These are phyloP conservation scores for Cercophora scortea DNA, from an alignment of 495 filamentous ascomycete genomes.

Conservation along the genomic window DNA sequence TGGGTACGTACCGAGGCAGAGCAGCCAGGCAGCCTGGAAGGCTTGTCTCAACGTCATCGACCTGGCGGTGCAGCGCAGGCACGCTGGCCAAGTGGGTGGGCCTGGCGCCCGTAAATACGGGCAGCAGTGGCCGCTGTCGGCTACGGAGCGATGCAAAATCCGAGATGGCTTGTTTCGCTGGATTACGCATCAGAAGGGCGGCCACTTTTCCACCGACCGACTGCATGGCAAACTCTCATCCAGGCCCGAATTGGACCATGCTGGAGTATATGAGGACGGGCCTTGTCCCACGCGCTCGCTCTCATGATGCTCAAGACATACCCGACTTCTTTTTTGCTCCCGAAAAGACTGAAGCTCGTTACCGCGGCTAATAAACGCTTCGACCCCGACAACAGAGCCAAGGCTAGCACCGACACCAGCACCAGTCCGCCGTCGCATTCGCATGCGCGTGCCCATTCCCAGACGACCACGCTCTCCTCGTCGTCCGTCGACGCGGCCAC, in stretches of 20 bases:
- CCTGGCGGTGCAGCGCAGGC: too few relatives aligned
- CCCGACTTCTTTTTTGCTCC: constrained; percentile 11
- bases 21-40: not conserved
- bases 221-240: not conserved
- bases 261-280: constrained; percentile 9
- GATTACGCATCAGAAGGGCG: not conserved
- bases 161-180: not conserved
- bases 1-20: too few relatives aligned
- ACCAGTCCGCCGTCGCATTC: not conserved
- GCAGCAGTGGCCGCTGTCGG: not conserved
- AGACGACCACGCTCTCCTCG: constrained; percentile 7
- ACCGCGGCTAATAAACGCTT: constrained; percentile 2
- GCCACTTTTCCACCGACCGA: not conserved
- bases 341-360: constrained; percentile 17
- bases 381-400: constrained; percentile 4
- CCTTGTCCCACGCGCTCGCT: constrained; percentile 7
- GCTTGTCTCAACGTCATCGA: constrained; percentile 1
- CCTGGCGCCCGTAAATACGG: not conserved
- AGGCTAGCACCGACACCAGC: not conserved
- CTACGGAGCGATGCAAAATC: constrained; percentile 20
- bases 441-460: too few relatives aligned
- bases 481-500: constrained; percentile 26
- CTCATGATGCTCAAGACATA: constrained; percentile 23
- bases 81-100: not conserved
- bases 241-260: not conserved